Conservation (phyloP, 2,329 filamentous ascomycete genomes). For the Aspergillus brasiliensis region DNA sequence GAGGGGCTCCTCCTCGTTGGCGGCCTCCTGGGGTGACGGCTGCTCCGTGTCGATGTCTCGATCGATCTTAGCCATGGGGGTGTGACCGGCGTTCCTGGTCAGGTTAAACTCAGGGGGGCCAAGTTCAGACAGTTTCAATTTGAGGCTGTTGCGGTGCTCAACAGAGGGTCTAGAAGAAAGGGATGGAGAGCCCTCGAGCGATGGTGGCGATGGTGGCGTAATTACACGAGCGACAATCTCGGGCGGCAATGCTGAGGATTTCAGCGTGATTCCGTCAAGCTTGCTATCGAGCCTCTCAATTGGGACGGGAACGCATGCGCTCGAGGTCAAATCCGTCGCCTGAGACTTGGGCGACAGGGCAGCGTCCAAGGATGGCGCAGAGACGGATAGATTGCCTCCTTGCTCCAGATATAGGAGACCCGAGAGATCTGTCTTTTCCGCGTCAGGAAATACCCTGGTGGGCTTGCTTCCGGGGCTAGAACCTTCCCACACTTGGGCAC, state of each 20-base stretch:
- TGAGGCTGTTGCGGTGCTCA: slow-evolving; percentile 36
- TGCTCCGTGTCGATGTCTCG: slow-evolving; percentile 32
- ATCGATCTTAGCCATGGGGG: slow-evolving; percentile 47
- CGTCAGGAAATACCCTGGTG: slow-evolving; percentile 48
- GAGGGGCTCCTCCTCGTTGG: slow-evolving; percentile 33
- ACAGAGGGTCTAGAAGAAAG: slow-evolving; percentile 23
- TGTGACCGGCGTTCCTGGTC: slow-evolving; percentile 47
- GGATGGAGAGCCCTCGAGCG: slow-evolving; percentile 30
- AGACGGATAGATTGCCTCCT: slow-evolving; percentile 24
- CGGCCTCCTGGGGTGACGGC: slow-evolving; percentile 28
- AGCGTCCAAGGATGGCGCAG: slow-evolving; percentile 39
- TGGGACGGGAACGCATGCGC: slow-evolving; percentile 44
- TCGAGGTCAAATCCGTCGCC: slow-evolving; percentile 33
- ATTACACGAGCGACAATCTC: slow-evolving; percentile 47
- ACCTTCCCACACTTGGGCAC: slow-evolving; percentile 47
- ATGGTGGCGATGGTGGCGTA: slow-evolving; percentile 42
- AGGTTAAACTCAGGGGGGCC: slow-evolving; percentile 43
- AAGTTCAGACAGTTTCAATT: slow-evolving; percentile 40
- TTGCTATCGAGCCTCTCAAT: slow-evolving; percentile 50
- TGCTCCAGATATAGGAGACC: slow-evolving; percentile 33
- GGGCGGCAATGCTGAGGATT: slow-evolving; percentile 47
- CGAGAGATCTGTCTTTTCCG: slow-evolving; percentile 28
- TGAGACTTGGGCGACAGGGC: slow-evolving; percentile 43
- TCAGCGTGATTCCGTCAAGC: slow-evolving; percentile 51
- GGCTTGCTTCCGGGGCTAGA: slow-evolving; percentile 42